Base-by-base conservation (phyloP, 441 rosid genomes). In the Jatropha multifida region DNA sequence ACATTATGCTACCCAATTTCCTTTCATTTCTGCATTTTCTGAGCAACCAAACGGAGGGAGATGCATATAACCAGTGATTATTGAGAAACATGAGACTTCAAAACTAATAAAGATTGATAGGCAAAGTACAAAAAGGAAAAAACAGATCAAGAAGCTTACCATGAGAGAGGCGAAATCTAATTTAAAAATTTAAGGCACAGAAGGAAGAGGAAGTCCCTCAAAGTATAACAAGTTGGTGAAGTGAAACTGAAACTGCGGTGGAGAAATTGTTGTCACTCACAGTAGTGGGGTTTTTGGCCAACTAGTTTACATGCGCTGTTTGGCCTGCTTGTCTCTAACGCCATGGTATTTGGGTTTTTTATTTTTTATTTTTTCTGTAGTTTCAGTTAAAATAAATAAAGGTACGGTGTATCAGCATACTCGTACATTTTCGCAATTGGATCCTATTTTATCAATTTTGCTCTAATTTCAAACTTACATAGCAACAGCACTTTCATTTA, bases 141-240 rank as follows among this genome's bases (percentile, higher is more conserved):
- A 60, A 20, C 46, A 55, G 48, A 69, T 37, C 62, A 54, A 32
- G 49, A 54, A 44, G 32, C 63, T 55, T 42, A 70, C 73, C 73
- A 38, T n/a, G 48, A 26, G 49, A 48, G 37, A 61, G 41, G 37
- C 7, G 42, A 61, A 61, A 61, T 61, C 65, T 4, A 61, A 61
- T 61, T 26, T 38, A 54, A 18, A 41, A 41, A 54, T 52, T 69
- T 17, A 26, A 70, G 15, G 5, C 11, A 40, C 32, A 58, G 64
- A 60, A 27, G 15, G 18, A 27, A 32, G 17, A 10, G 38, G 15
- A 59, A 26, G 64, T 37, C 38, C n/a, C 20, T 9, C 10, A 23
- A 14, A 59, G 63, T 32, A 32, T 32, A 32, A 32, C 32, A 32
- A 32, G 32, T 5, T 32, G 18, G 27, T 27, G 65, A 61, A 61